Evolutionary conservation across 331 rosid species (phyloP).

Genomic region (Malus hybrid): DNA sequence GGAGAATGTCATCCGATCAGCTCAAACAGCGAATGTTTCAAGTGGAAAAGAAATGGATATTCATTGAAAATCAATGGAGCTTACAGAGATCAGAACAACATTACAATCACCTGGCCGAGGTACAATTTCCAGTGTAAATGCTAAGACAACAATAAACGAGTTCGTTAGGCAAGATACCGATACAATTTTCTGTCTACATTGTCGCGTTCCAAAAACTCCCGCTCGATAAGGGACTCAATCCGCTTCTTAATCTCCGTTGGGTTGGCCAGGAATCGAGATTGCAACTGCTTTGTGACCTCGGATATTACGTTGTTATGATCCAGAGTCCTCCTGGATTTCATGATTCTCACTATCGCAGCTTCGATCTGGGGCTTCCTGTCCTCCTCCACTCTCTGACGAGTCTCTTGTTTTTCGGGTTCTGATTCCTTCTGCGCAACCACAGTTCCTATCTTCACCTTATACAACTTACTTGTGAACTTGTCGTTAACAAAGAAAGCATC

Average conservation of each 20-base stretch:
- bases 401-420: constrained; percentile 82
- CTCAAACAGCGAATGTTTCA: not conserved
- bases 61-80: constrained; percentile 20
- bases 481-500: constrained; percentile 72
- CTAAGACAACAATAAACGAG: not conserved
- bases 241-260: constrained; percentile 88
- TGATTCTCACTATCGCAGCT: constrained; percentile 82
- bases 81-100: constrained; percentile 10
- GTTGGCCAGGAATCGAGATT: constrained; percentile 68
- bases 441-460: constrained; percentile 89
- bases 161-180: constrained; percentile 67
- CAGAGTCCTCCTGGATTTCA: constrained; percentile 74
- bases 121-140: constrained; percentile 10
- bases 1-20: not conserved
- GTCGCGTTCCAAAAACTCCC: constrained; percentile 87
- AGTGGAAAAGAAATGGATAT: constrained; percentile 14
- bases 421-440: constrained; percentile 92
- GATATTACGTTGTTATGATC: constrained; percentile 83
- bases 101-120: constrained; percentile 15
- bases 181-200: constrained; percentile 54
- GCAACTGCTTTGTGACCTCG: constrained; percentile 87
- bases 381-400: constrained; percentile 92
- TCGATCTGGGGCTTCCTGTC: constrained; percentile 94
- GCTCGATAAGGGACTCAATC: constrained; percentile 74
- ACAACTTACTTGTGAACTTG: constrained; percentile 73